Evolutionary conservation across 2,329 filamentous ascomycete species (phyloP).

Genomic region (Hypoxylon sp.): DNA sequence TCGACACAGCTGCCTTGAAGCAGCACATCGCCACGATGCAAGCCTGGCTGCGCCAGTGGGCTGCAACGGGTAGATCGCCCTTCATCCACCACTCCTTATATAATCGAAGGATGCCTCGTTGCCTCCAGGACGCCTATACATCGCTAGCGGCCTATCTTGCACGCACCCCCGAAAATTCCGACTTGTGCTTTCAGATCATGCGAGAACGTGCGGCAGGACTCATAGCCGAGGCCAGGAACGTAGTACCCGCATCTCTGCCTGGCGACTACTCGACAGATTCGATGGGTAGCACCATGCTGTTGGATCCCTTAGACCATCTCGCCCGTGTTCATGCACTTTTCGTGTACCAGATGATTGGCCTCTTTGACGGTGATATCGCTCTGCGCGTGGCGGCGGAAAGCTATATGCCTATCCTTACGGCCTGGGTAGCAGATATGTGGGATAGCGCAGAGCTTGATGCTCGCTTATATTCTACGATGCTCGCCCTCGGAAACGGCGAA

Average conservation of each 20-base stretch:
- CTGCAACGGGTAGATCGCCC: slow-evolving; percentile 23
- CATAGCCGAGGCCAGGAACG: slow-evolving; percentile 2
- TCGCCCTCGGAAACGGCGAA: slow-evolving; percentile 2
- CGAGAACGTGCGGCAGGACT: slow-evolving; percentile 13
- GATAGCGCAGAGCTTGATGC: slow-evolving; percentile 34
- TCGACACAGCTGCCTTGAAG: slow-evolving; percentile 20
- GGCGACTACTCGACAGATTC: background rate
- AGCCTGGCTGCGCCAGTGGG: slow-evolving; percentile 27
- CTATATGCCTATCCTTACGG: slow-evolving; percentile 37
- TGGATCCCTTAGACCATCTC: slow-evolving; percentile 31
- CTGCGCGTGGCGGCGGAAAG: slow-evolving; percentile 46
- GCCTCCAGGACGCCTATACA: slow-evolving; percentile 28
- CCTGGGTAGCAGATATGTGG: slow-evolving; percentile 49
- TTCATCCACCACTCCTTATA: slow-evolving; percentile 33
- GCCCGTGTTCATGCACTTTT: slow-evolving; percentile 48
- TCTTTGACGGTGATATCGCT: slow-evolving; percentile 49
- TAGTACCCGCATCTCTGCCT: background rate
- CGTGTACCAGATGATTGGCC: slow-evolving; percentile 48
- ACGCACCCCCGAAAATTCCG: slow-evolving; percentile 30
- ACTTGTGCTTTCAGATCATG: slow-evolving; percentile 23
- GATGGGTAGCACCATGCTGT: background rate
- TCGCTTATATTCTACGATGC: slow-evolving; percentile 11
- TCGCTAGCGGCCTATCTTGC: slow-evolving; percentile 21
- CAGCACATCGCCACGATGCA: slow-evolving; percentile 20
- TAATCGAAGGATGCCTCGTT: slow-evolving; percentile 23